Evolutionary conservation across 2,329 filamentous ascomycete species (phyloP), one percentile per base, ranked within the genome.

Genomic region (Botrytis fabae): DNA sequence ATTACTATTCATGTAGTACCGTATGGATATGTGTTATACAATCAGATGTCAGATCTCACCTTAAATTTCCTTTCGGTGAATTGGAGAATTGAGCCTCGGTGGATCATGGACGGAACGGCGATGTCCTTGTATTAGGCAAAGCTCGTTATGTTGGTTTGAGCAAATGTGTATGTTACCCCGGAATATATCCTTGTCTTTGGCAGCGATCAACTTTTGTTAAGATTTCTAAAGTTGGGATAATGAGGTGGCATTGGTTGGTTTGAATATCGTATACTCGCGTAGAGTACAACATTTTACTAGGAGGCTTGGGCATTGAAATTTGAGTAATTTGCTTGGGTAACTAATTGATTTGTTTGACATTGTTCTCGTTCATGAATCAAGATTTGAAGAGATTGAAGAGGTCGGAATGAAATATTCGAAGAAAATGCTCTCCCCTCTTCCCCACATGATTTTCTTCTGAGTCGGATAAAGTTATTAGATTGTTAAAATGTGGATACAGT

Each of bases 51-150:
- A 54, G 46, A 40, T 32, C 64, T 54, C 25, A 54, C 35, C 6
- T 10, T 7, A n/a, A 35, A 54, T 54, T 35, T 57, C 35, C 51
- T 18, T 57, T 68, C 48, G 64, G 64, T 68, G 64, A 38, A 54
- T 54, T 66, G n/a, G 22, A 28, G 46, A 54, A 66, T 40, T 40
- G 28, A 66, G 64, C 64, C 64, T 66, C 64, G 64, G 64, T 54
- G 64, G 8, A 57, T 28, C 51, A 57, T 18, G 4, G 14, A 28
- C 25, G 18, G 46, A 18, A 68, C 64, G 64, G 64, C 35, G 64
- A 68, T 68, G 48, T 32, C 9, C 64, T 54, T 68, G 48, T 42
- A 68, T 57, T 57, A 18, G 64, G 64, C 38, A 68, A 68, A 32
- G 64, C 46, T 57, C 12, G 1, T 14, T 10, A 57, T 57, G 25